phyloP scores from a whole-genome alignment of 768 basidiomycete species.

The Termitomyces sp. region DNA sequence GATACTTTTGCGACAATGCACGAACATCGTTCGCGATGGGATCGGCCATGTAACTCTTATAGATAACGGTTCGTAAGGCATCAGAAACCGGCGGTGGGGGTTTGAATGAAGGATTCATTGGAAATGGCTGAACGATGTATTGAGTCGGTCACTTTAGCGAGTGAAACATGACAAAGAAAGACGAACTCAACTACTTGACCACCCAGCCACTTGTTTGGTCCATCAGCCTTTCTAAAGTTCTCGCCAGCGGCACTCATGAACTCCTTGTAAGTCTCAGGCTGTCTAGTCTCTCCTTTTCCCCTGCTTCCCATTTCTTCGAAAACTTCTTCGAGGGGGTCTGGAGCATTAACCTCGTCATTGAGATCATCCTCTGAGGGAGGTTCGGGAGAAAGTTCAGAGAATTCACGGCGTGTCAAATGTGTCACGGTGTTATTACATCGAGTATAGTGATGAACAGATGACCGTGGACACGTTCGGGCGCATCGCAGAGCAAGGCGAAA shows the following conservation, averaged over 20 bases:
- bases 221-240: conserved; percentile 35
- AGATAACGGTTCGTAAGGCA: conserved; percentile 49
- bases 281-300: conserved; percentile 2
- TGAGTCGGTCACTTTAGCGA: conserved; percentile 7
- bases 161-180: conserved; percentile 12
- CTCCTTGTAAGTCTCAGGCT: conserved; percentile 28
- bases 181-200: conserved; percentile 46
- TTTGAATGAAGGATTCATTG: conserved; percentile 77
- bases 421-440: conserved; percentile 22
- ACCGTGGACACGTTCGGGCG: conserved; percentile 25
- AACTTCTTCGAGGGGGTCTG: conserved; percentile 8
- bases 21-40: conserved; percentile 54
- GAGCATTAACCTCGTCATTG: conserved; percentile 5
- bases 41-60: conserved; percentile 52
- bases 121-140: conserved; percentile 63
- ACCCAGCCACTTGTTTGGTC: conserved; percentile 61
- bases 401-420: neutral
- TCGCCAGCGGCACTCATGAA: conserved; percentile 40
- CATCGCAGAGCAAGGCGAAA: conserved; percentile 24
- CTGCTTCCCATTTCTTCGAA: conserved; percentile 6
- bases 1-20: conserved; percentile 53
- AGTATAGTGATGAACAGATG: conserved; percentile 14
- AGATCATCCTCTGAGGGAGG: conserved; percentile 19
- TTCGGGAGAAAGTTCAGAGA: conserved; percentile 20
- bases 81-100: conserved; percentile 78